Base-by-base conservation (phyloP, 2,329 filamentous ascomycete genomes). In the Aspergillus puulaauensis region DNA sequence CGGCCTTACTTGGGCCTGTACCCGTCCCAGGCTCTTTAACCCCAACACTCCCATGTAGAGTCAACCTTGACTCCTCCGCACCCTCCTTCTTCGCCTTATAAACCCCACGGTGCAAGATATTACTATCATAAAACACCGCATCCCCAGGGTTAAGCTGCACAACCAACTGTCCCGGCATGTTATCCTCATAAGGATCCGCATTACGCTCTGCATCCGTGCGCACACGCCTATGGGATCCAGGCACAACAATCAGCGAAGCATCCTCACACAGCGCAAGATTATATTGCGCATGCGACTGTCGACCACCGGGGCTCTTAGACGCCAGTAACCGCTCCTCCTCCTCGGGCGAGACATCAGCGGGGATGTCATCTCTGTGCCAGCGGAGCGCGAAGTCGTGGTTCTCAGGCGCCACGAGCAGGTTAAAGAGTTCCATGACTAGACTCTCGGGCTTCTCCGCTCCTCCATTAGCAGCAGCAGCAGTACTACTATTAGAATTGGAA, bases 301-400 rank as follows among this genome's bases (percentile, higher is more conserved):
- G 67, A 12, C 71, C 71, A 1, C 68, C 63, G 0, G 76, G 76
- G n/a, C 69, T 71, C 61, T 78, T 79, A 60, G 83, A 77, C 1
- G 72, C 69, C 52, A 96, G 76, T 27, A 88, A 77, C 45, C 75
- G 75, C 43, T 84, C 68, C 73, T 96, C 92, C 68, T 93, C 86
- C 19, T 87, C 86, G 0, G 84, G 70, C 0, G 79, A 81, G 0
- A 87, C 90, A 1, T 81, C 79, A n/a, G 86, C 81, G 3, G 86
- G 80, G 47, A 96, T 87, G 69, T 96, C 91, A 69, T 96, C 92
- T 33, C 92, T 80, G 71, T 96, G 92, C 92, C 92, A 96, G 49
- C 88, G 79, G 50, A 96, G 81, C 67, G 85, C 85, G 67, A 93
- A 96, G 63, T 88, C 85, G 3, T 70, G 65, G 40, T 86, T 85